phyloP scores from a whole-genome alignment of 139 green algal species.

The Micractinium conductrix region DNA sequence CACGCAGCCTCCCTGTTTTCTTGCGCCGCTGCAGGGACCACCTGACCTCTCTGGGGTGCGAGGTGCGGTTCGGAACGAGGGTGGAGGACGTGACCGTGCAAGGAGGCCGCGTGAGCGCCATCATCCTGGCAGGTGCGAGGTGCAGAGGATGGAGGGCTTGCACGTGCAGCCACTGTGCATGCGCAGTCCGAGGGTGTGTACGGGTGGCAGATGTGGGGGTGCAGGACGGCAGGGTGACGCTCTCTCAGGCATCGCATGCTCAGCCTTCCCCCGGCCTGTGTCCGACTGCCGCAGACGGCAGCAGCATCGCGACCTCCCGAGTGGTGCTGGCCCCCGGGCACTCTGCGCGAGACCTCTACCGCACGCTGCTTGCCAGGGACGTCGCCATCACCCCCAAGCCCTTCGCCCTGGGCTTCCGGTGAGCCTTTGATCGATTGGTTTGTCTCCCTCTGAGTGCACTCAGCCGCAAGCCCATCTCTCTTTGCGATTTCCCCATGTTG shows the following conservation, averaged over 20 bases:
- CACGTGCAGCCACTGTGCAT: not conserved
- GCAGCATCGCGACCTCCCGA: conserved; percentile 43
- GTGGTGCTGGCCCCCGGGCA: conserved; percentile 80
- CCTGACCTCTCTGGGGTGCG: conserved; percentile 54
- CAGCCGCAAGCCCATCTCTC: no score
- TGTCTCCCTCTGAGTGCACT: no score
- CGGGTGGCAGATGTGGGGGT: no score
- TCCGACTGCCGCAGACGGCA: conserved; percentile 59
- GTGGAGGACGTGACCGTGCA: conserved; percentile 66
- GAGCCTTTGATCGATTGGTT: not conserved
- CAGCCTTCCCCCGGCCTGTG: no score
- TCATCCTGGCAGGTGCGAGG: conserved; percentile 51
- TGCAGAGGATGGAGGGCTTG: not conserved
- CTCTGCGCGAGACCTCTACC: conserved; percentile 70
- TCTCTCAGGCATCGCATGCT: no score
- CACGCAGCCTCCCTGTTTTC: not conserved
- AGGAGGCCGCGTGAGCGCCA: conserved; percentile 49
- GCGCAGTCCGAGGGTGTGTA: no score
- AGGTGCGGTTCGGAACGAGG: conserved; percentile 72
- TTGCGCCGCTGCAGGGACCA: conserved; percentile 15
- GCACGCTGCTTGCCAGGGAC: conserved; percentile 50
- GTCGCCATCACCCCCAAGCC: conserved; percentile 76
- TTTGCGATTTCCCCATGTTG: no score
- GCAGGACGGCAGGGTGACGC: no score
- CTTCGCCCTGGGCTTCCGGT: conserved; percentile 84